These are phyloP conservation scores for Malania oleifera DNA, from an alignment of 164 flowering plant genomes.

Conservation along the genomic window DNA sequence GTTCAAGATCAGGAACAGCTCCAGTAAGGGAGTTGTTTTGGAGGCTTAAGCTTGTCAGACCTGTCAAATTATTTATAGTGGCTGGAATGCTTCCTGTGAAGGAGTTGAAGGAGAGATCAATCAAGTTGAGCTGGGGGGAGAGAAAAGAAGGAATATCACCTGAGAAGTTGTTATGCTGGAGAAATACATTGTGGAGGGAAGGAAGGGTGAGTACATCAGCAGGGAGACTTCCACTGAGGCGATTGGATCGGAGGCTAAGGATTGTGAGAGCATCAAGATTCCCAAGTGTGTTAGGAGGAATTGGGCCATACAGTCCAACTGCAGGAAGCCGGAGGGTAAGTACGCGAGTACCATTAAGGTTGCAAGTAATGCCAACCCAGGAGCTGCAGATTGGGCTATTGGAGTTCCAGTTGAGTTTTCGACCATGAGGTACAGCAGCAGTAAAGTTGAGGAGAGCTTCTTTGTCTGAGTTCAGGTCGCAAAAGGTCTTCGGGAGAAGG, in stretches of 20 bases:
- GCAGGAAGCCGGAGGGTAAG: slow-evolving; percentile 53
- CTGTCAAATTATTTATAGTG: slow-evolving; percentile 47
- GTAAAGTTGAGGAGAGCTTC: slow-evolving; percentile 65
- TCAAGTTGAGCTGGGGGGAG: slow-evolving; percentile 39
- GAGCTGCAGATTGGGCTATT: slow-evolving; percentile 43
- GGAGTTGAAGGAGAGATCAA: slow-evolving; percentile 78
- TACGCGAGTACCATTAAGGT: slow-evolving; percentile 32
- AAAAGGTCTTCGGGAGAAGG: slow-evolving; percentile 5
- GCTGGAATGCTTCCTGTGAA: slow-evolving; percentile 63
- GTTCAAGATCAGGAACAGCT: slow-evolving; percentile 40
- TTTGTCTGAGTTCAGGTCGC: slow-evolving; percentile 57
- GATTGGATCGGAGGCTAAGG: slow-evolving; percentile 81
- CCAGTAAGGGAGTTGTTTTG: slow-evolving; percentile 58
- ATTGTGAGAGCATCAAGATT: slow-evolving; percentile 49
- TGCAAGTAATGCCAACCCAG: slow-evolving; percentile 68
- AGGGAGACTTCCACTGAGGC: slow-evolving; percentile 65
- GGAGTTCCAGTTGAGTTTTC: slow-evolving; percentile 56
- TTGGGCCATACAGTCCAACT: slow-evolving; percentile 48
- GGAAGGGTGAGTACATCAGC: slow-evolving; percentile 67
- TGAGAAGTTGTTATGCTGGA: slow-evolving; percentile 75
- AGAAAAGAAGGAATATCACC: slow-evolving; percentile 58
- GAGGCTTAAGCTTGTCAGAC: slow-evolving; percentile 41
- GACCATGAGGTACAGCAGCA: slow-evolving; percentile 45
- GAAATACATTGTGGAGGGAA: slow-evolving; percentile 53
- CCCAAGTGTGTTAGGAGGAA: slow-evolving; percentile 51